Conservation (phyloP, 2,329 filamentous ascomycete species). For the Stachybotrys echinatus region DNA sequence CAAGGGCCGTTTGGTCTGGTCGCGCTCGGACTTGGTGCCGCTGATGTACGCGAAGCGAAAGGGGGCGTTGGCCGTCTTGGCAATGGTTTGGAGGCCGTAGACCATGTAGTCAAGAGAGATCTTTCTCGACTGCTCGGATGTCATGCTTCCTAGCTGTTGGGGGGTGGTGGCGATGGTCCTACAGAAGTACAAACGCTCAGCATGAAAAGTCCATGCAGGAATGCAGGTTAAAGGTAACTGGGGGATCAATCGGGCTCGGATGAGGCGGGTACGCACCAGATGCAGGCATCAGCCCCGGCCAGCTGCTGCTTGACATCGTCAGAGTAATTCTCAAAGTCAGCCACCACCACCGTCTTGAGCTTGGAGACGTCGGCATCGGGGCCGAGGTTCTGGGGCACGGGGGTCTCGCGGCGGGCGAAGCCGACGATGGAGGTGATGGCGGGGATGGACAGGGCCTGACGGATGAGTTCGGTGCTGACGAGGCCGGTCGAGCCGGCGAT, state of each 20-base stretch:
- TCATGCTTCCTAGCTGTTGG: background rate
- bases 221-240: background rate
- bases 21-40: constrained; percentile 30
- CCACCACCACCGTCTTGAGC: constrained; percentile 30
- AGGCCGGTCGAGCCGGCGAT: constrained; percentile 37
- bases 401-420: constrained; percentile 30
- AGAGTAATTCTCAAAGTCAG: constrained; percentile 35
- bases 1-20: constrained; percentile 30
- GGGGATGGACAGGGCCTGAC: constrained; percentile 30
- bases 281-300: constrained; percentile 34
- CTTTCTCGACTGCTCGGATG: background rate
- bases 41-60: constrained; percentile 42
- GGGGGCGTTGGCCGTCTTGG: background rate
- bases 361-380: constrained; percentile 24
- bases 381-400: constrained; percentile 14
- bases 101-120: background rate
- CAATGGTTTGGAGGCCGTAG: background rate
- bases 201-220: background rate
- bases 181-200: background rate
- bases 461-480: constrained; percentile 36
- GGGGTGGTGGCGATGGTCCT: constrained; percentile 1
- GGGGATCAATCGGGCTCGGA: too few species aligned
- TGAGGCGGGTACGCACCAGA: constrained; percentile 27
- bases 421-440: constrained; percentile 35
- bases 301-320: constrained; percentile 32